Conservation (phyloP, 306 rosid species). For the Inga oerstediana region DNA sequence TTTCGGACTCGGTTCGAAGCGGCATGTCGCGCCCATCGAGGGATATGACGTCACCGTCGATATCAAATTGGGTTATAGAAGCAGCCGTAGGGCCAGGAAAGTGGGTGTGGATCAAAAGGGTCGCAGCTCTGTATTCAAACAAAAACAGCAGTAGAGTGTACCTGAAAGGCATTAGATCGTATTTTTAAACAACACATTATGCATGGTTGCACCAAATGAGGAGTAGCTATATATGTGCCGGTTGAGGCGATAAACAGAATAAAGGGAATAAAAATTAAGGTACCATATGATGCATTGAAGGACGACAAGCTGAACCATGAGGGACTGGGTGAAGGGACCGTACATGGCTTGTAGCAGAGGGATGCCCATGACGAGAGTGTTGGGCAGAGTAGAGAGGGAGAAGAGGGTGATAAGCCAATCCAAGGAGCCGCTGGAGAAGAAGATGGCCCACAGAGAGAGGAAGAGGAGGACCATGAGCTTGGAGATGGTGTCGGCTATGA, state of each 20-base stretch:
- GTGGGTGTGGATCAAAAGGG: conserved; percentile 38
- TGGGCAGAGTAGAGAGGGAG: conserved; percentile 78
- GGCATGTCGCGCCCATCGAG: conserved; percentile 63
- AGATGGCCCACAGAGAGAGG: conserved; percentile 57
- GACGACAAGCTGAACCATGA: conserved; percentile 90
- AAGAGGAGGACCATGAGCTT: conserved; percentile 58
- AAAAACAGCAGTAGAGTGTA: conserved; percentile 66
- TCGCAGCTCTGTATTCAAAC: conserved; percentile 79
- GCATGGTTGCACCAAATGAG: background rate
- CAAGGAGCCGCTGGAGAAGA: conserved; percentile 58
- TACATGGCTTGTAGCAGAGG: conserved; percentile 90
- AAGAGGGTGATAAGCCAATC: conserved; percentile 89
- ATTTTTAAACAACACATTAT: background rate
- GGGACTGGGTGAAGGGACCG: conserved; percentile 66
- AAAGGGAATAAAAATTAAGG: background rate
- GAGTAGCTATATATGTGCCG: background rate
- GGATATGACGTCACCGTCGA: conserved; percentile 81
- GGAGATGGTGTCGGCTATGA: conserved; percentile 72
- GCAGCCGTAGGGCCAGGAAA: conserved; percentile 73
- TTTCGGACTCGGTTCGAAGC: conserved; percentile 67
- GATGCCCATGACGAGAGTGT: conserved; percentile 94
- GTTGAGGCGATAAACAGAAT: background rate
- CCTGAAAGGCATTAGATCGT: conserved; percentile 24
- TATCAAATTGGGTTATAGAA: conserved; percentile 71
- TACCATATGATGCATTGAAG: conserved; percentile 95